A percentile compares a stretch with the other conserved stretches of the same genome.
Evolutionary conservation across 2,329 filamentous ascomycete genomes (phyloP).

Genomic region (Fusarium transvaalense): DNA sequence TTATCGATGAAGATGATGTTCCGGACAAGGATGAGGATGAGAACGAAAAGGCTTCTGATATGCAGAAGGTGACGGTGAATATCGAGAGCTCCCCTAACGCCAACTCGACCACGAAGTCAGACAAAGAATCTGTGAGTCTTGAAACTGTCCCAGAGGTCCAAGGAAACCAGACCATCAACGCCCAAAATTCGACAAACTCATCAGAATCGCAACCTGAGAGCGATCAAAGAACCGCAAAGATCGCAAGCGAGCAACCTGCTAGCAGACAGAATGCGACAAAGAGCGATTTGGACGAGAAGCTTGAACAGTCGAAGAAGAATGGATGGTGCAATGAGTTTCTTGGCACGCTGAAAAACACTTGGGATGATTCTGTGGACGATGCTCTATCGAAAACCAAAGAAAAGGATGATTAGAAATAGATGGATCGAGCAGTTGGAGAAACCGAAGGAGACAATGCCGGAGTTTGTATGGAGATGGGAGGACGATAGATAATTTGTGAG

Average conservation of each 20-base stretch:
- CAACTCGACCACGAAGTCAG: not conserved
- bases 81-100: not conserved
- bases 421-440: not conserved
- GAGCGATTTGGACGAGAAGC: conserved; percentile 12
- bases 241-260: not conserved
- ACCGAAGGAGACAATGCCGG: not conserved
- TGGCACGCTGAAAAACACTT: not conserved
- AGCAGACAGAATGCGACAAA: not conserved
- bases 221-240: not conserved
- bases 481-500: not conserved
- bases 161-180: not conserved
- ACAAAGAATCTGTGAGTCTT: not conserved
- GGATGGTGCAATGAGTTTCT: conserved; percentile 30
- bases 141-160: not conserved
- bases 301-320: conserved; percentile 12
- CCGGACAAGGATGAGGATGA: not conserved
- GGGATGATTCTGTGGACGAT: not conserved
- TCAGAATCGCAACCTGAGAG: not conserved
- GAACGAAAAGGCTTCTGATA: not conserved
- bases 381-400: not conserved
- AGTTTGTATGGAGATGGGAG: not conserved
- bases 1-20: not conserved
- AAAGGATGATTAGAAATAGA: not conserved
- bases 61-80: not conserved
- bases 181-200: not conserved